phyloP scores from a whole-genome alignment of 2,329 filamentous ascomycete genomes.

The Trichophaea hybrida region DNA sequence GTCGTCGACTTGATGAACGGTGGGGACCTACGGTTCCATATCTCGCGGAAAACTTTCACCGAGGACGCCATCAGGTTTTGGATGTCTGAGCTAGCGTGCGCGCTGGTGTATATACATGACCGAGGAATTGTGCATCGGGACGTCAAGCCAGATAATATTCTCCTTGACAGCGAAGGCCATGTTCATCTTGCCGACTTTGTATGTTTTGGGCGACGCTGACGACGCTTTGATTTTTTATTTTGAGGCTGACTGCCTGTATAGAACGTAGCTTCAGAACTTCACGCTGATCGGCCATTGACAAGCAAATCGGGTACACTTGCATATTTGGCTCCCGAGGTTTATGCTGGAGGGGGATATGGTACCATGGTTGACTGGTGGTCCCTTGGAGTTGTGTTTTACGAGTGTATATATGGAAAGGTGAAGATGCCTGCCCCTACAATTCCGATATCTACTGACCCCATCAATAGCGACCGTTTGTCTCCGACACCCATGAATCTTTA shows the following conservation, averaged over 20 bases:
- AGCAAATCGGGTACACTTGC: conserved; percentile 95
- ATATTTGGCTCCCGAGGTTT: conserved; percentile 92
- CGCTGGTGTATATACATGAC: conserved; percentile 68
- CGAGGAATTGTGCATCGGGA: conserved; percentile 85
- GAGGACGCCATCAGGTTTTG: conserved; percentile 95
- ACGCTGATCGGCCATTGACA: conserved; percentile 65
- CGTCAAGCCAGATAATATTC: conserved; percentile 81
- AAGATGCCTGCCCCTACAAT: background rate
- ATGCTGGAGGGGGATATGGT: conserved; percentile 76
- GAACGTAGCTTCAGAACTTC: conserved; percentile 94
- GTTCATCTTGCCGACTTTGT: conserved; percentile 97
- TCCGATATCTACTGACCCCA: background rate
- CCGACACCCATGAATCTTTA: conserved; percentile 66
- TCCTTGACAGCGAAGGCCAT: conserved; percentile 78
- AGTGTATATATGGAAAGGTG: conserved; percentile 98
- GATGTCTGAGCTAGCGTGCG: conserved; percentile 89
- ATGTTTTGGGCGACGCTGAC: conserved; percentile 31
- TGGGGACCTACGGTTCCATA: conserved; percentile 91
- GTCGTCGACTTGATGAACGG: conserved; percentile 98
- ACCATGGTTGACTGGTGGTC: conserved; percentile 98
- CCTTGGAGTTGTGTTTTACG: conserved; percentile 91
- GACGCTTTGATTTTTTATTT: background rate
- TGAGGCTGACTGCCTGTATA: conserved; percentile 31
- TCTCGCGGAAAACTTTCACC: conserved; percentile 93
- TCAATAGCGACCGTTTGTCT: conserved; percentile 74